Conservation (phyloP, 768 basidiomycete species). For the Pholiota conissans region DNA sequence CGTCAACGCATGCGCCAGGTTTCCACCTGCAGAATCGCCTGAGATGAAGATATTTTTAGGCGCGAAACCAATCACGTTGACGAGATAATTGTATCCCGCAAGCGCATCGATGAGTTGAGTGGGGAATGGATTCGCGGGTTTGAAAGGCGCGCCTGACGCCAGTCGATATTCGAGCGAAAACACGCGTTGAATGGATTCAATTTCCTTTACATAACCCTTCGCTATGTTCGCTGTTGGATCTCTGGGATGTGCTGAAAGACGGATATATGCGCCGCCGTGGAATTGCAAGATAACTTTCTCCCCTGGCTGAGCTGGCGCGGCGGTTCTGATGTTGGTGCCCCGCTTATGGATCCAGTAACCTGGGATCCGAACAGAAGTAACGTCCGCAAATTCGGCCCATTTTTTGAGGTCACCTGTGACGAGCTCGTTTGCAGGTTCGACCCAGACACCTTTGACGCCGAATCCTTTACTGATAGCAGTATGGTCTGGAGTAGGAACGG, state of each 20-base stretch:
- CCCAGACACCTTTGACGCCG: slow-evolving; percentile 50
- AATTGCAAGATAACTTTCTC: slow-evolving; percentile 59
- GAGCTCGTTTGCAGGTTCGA: slow-evolving; percentile 40
- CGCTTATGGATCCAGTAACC: slow-evolving; percentile 58
- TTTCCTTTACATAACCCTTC: slow-evolving; percentile 46
- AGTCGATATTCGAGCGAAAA: slow-evolving; percentile 76
- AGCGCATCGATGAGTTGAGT: slow-evolving; percentile 73
- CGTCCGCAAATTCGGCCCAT: slow-evolving; percentile 39
- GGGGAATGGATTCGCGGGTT: slow-evolving; percentile 62
- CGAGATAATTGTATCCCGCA: slow-evolving; percentile 72
- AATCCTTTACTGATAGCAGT: slow-evolving; percentile 38
- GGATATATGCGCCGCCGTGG: slow-evolving; percentile 62
- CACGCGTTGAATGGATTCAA: slow-evolving; percentile 42
- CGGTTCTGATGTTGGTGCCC: slow-evolving; percentile 32
- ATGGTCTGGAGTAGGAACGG: slow-evolving; percentile 34
- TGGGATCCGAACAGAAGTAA: slow-evolving; percentile 44
- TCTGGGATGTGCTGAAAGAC: slow-evolving; percentile 56
- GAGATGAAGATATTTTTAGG: slow-evolving; percentile 62
- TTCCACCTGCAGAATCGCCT: slow-evolving; percentile 81
- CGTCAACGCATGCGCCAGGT: slow-evolving; percentile 63
- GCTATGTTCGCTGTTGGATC: slow-evolving; percentile 45
- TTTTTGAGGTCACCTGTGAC: slow-evolving; percentile 42
- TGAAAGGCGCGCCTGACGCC: slow-evolving; percentile 43
- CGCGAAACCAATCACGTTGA: slow-evolving; percentile 53
- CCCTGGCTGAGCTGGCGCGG: slow-evolving; percentile 39